Conservation (phyloP, 2,329 filamentous ascomycete genomes). For the Trichoderma afroharzianum region DNA sequence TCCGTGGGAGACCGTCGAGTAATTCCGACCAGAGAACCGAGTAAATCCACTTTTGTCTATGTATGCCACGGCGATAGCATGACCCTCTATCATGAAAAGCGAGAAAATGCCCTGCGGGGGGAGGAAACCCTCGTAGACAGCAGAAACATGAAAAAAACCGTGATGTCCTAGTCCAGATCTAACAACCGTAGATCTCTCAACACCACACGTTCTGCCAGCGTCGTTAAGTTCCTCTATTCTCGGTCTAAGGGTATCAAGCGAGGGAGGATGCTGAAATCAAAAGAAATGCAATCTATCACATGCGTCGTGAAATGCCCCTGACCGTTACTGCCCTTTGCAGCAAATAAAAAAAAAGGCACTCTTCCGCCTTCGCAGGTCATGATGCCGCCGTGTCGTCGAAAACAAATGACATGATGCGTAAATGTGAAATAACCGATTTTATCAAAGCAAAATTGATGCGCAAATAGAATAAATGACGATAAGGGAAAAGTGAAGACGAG, state of each 20-base stretch:
- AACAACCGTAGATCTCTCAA: slow-evolving; percentile 32
- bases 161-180: slow-evolving; percentile 36
- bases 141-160: slow-evolving; percentile 36
- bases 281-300: slow-evolving; percentile 44
- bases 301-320: slow-evolving; percentile 40
- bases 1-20: slow-evolving; percentile 33
- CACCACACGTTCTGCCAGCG: slow-evolving; percentile 38
- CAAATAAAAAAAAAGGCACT: slow-evolving; percentile 31
- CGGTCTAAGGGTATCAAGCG: slow-evolving; percentile 46
- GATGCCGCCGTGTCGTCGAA: slow-evolving; percentile 40
- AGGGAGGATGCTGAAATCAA: slow-evolving; percentile 42
- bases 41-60: slow-evolving; percentile 66
- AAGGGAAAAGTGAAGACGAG: slow-evolving; percentile 20
- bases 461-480: slow-evolving; percentile 26
- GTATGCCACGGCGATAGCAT: slow-evolving; percentile 44
- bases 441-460: slow-evolving; percentile 23
- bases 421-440: slow-evolving; percentile 26
- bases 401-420: slow-evolving; percentile 29
- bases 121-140: slow-evolving; percentile 35
- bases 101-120: slow-evolving; percentile 37
- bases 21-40: slow-evolving; percentile 52
- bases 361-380: slow-evolving; percentile 38
- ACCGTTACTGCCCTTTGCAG: slow-evolving; percentile 36
- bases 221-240: slow-evolving; percentile 39
- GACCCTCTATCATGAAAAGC: slow-evolving; percentile 43